Evolutionary conservation across 2,329 filamentous ascomycete species (phyloP).

Genomic region (Alternaria infectoria): DNA sequence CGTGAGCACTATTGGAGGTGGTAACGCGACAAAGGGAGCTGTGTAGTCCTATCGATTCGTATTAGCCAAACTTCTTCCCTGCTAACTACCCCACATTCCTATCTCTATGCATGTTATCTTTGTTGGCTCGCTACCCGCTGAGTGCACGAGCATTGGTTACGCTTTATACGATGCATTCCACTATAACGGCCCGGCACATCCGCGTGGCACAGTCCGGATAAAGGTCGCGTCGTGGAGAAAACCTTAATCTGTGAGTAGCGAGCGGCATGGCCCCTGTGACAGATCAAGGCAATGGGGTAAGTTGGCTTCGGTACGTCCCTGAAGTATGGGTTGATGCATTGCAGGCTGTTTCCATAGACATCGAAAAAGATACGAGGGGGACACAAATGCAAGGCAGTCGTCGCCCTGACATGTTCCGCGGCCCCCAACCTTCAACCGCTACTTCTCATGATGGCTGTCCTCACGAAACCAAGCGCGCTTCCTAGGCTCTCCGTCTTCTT

Average conservation of each 20-base stretch:
- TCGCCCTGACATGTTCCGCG: background rate
- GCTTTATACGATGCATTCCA: background rate
- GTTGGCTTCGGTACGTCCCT: background rate
- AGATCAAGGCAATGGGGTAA: background rate
- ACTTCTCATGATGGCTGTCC: background rate
- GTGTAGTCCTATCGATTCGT: background rate
- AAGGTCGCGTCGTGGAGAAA: background rate
- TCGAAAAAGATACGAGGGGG: background rate
- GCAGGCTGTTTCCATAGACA: background rate
- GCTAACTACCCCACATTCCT: too few relatives aligned
- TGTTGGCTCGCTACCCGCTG: background rate
- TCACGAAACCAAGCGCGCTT: background rate
- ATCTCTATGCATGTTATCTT: background rate
- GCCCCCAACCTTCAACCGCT: background rate
- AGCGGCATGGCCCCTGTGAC: background rate
- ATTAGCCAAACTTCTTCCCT: background rate
- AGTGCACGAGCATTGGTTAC: background rate
- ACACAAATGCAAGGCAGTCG: background rate
- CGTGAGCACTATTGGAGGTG: constrained; percentile 13
- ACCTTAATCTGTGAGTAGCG: background rate
- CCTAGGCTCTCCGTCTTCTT: background rate
- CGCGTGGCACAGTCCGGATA: background rate
- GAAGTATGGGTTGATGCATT: background rate
- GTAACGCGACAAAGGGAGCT: constrained; percentile 12
- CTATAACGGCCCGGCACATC: background rate